Evolutionary conservation across 192 early-diverging fungal genomes (phyloP), one percentile per base, ranked within the genome.

Genomic region (Coemansia sp.): DNA sequence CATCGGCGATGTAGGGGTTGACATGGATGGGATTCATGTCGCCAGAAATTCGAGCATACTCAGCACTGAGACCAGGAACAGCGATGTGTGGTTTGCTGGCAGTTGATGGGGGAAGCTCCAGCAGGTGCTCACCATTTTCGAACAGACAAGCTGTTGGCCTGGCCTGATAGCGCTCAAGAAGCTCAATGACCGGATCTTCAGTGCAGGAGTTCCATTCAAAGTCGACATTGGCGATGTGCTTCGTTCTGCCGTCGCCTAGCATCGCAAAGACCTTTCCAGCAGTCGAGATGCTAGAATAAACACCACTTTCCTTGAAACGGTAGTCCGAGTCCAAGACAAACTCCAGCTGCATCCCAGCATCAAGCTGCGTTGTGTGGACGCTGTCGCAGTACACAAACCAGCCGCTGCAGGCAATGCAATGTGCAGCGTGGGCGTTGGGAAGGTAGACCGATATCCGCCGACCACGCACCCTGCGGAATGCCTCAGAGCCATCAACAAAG

Each of bases 1-100:
- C 64, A 59, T 91, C 89, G 47, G 94, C 89, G 83, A 98, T 87
- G 82, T 94, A 95, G 30, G 87, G 88, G 76, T 95, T 94, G 59
- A 88, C 87, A 79, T 98, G 95, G 59, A 96, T 96, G 31, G 92
- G 91, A 65, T 96, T 98, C 69, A 82, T 82, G 60, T 98, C 95
- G 28, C 89, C 86, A 1, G 92, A 91, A 1, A 88, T 82, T 38
- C 78, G 68, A 25, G 94, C 91, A 74, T 95, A 95, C 53, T 87
- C 86, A 27, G 81, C 67, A 81, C 95, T 98, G 62, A 88, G 86
- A 19, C 79, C 73, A 23, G 91, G 92, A 15, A 91, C 86, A 33
- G 20, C 17, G 3, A 61, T 44, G 6, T 45, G 4, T 4, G 45
- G 14, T 25, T 52, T 2, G 6, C 36, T 13, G 10, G 37, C 22